These are phyloP conservation scores for Fraxinus cuspidata DNA, from an alignment of 257 asterid genomes.

Conservation along the genomic window DNA sequence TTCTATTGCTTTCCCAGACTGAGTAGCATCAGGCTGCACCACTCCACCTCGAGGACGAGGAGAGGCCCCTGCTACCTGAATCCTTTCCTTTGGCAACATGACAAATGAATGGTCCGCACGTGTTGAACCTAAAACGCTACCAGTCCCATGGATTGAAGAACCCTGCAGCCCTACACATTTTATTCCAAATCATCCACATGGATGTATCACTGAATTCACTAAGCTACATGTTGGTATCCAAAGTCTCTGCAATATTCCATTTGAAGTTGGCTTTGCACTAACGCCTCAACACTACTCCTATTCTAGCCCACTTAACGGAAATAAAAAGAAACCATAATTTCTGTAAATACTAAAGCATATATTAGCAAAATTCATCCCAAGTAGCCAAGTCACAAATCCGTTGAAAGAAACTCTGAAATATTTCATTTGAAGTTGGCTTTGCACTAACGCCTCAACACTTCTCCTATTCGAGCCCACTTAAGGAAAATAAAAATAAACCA, in stretches of 20 bases:
- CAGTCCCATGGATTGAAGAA: slow-evolving; percentile 61
- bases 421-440: slow-evolving; percentile 1
- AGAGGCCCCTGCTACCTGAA: slow-evolving; percentile 61
- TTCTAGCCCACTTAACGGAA: slow-evolving; percentile 15
- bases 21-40: slow-evolving; percentile 54
- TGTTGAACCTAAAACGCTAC: slow-evolving; percentile 64
- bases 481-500: slow-evolving; percentile 1
- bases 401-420: neutral
- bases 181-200: slow-evolving; percentile 28
- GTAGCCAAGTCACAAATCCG: neutral
- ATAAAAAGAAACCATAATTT: neutral
- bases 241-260: neutral
- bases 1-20: slow-evolving; percentile 83
- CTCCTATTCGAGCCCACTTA: slow-evolving; percentile 5
- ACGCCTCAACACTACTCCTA: slow-evolving; percentile 7
- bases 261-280: slow-evolving; percentile 5
- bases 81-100: slow-evolving; percentile 82
- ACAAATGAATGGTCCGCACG: slow-evolving; percentile 89
- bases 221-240: neutral
- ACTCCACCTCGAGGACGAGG: slow-evolving; percentile 73
- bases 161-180: slow-evolving; percentile 74
- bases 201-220: slow-evolving; percentile 2
- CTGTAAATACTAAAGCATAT: neutral
- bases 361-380: neutral
- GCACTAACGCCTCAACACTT: slow-evolving; percentile 1